Base-by-base conservation (phyloP, 1,284 basidiomycete species). In the Ustilago tritici region DNA sequence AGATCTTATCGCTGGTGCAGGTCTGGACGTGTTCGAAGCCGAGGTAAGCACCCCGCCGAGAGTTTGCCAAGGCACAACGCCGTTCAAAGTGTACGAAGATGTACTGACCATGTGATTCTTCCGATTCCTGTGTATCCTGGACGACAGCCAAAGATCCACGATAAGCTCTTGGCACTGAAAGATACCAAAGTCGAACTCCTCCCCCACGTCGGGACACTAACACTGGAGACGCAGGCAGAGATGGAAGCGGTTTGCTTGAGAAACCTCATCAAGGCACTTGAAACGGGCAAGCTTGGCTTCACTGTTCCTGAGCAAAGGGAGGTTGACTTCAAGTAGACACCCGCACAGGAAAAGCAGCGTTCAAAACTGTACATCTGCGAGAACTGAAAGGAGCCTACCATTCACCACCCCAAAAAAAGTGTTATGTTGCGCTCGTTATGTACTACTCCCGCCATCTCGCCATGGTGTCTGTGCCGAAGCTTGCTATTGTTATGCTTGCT, bases 1-100 rank as follows among this genome's bases (percentile, higher is more conserved):
- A 12, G 76, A 66, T 32, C 55, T 46, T 46, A 79, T 75, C 60
- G 65, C 67, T 82, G 95, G 92, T 3, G 80, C 93, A 23, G 95
- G 95, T 28, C 88, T 98, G 28, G 95, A 97, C 79, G 95, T 96
- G 35, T 97, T 90, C 88, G 69, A 72, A 38, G 61, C 64, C 17
- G 77, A 73, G 65, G 70, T 71, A 43, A 68, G 70, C 57, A 56
- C 23, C 6, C 49, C 28, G 49, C 49, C 43, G 3, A 23, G n/a
- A 46, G n/a, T 46, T 46, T 17, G 43, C 43, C 43, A 46, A 46
- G 19, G 10, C 11, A 41, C 12, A 46, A 19, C n/a, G 4, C 3
- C 3, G 7, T 46, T 9, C 40, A 11, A 12, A 46, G 7, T 46
- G 43, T 46, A 6, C 31, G 2, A 43, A 28, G 23, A 28, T 28